These are phyloP conservation scores for Diaporthe australafricana DNA, from an alignment of 2,329 filamentous ascomycete genomes.

Conservation along the genomic window DNA sequence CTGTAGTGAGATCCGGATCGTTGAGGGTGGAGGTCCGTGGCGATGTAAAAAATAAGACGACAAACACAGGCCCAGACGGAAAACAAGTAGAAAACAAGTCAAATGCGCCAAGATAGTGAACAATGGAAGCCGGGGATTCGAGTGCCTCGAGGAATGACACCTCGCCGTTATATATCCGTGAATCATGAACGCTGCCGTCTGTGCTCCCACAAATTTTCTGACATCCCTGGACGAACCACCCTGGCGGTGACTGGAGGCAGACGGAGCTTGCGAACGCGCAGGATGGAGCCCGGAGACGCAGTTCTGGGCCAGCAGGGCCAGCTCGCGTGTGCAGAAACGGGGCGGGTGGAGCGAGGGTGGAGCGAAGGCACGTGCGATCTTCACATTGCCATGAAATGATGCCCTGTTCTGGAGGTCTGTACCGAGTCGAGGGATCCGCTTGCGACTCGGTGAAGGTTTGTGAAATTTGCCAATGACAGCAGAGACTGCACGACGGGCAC, in stretches of 20 bases:
- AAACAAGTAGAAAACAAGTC: slow-evolving; percentile 32
- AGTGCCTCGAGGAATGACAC: slow-evolving; percentile 12
- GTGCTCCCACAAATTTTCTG: slow-evolving; percentile 14
- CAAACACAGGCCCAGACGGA: slow-evolving; percentile 33
- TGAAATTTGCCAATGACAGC: slow-evolving; percentile 18
- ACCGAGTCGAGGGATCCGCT: slow-evolving; percentile 27
- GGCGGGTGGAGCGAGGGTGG: slow-evolving; percentile 32
- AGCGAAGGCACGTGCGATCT: slow-evolving; percentile 35
- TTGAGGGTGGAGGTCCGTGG: slow-evolving; percentile 28
- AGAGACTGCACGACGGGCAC: slow-evolving; percentile 6
- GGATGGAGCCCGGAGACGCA: slow-evolving; percentile 21
- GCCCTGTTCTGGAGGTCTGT: slow-evolving; percentile 26
- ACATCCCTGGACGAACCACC: slow-evolving; percentile 24
- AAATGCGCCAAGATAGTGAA: slow-evolving; percentile 20
- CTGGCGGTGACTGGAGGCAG: slow-evolving; percentile 33
- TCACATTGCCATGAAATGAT: slow-evolving; percentile 29
- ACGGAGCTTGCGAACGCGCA: slow-evolving; percentile 37
- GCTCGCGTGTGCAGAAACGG: slow-evolving; percentile 21
- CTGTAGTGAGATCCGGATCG: slow-evolving; percentile 12
- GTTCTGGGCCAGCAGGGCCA: slow-evolving; percentile 28
- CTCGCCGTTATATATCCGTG: slow-evolving; percentile 26
- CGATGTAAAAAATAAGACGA: slow-evolving; percentile 33
- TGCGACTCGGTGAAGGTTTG: slow-evolving; percentile 28
- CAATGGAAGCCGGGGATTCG: slow-evolving; percentile 6
- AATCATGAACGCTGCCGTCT: slow-evolving; percentile 15